Evolutionary conservation across 2,329 filamentous ascomycete genomes (phyloP), one percentile per base, ranked within the genome.

Genomic region (Tolypocladium ophioglossoides): DNA sequence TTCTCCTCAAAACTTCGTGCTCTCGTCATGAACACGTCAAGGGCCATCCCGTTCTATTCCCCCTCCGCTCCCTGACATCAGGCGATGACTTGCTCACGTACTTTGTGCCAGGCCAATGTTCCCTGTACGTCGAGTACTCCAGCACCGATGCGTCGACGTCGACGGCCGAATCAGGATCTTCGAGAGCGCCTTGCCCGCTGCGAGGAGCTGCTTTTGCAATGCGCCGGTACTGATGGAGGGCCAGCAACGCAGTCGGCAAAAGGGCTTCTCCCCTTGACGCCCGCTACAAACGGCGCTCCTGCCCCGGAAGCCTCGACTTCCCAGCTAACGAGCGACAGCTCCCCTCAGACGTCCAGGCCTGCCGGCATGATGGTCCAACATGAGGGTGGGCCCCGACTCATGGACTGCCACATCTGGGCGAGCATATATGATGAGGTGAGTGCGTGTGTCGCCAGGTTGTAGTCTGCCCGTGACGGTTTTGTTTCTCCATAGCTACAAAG

Each of bases 41-140:
- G 27, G 27, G 27, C 27, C 27, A 27, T 6, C 27, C 27, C 27
- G 27, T 27, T 27, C 27, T 27, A 27, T 27, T 6, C 27, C 27
- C 27, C 27, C 27, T 27, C 27, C 27, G 27, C 27, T 27, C 27
- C 27, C 27, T 27, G 27, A 27, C 27, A 27, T 27, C 27, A 27
- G 27, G 27, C 27, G 27, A 27, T 27, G 27, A 27, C 27, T 27
- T 27, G 27, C 27, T 27, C 27, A 27, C 6, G 27, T 27, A 27
- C 16, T 24, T 20, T 24, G 22, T 24, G 30, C 24, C 56, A 83
- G 80, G 78, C 80, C 61, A 80, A 80, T 61, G 77, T 82, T 53
- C 73, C 75, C 54, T 84, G 80, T 60, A 80, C 77, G 12, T 80
- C 80, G 4, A 82, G 79, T 58, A 82, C 77, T 22, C 80, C 80